A percentile compares a stretch with the other conserved stretches of the same genome.
Conservation (phyloP, 1,284 basidiomycete genomes). For the Naganishia albida region DNA sequence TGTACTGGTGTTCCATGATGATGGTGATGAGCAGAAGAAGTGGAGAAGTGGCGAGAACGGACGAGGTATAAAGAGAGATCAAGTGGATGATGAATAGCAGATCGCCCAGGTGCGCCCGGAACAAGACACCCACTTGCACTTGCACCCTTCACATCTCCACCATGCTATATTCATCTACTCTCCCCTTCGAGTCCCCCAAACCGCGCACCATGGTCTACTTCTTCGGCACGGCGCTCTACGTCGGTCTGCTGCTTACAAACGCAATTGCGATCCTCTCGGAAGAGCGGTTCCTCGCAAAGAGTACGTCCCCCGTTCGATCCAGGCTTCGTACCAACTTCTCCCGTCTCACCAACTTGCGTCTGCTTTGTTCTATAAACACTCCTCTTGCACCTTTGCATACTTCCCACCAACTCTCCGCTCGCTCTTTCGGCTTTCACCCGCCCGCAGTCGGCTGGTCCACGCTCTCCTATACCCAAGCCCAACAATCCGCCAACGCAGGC, state of each 20-base stretch:
- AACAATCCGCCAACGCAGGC: conserved; percentile 48
- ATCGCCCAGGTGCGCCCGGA: conserved; percentile 8
- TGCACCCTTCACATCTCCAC: background rate
- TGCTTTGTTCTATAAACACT: too few species aligned
- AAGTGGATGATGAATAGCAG: background rate
- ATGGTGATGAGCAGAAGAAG: background rate
- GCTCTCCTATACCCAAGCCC: conserved; percentile 52
- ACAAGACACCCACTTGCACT: background rate
- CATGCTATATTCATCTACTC: background rate
- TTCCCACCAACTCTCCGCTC: conserved; percentile 7
- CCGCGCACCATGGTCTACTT: conserved; percentile 30
- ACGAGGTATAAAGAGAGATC: background rate
- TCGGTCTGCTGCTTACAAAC: conserved; percentile 77
- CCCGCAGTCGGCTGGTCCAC: conserved; percentile 88
- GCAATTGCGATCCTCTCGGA: conserved; percentile 92
- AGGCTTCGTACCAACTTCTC: background rate
- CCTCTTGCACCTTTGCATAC: background rate
- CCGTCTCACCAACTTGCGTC: background rate
- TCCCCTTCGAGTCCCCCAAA: background rate
- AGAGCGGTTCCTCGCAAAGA: conserved; percentile 88
- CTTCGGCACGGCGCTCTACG: conserved; percentile 45
- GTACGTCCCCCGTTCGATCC: conserved; percentile 59
- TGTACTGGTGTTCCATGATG: conserved; percentile 33
- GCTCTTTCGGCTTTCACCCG: conserved; percentile 4
- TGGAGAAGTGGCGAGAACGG: background rate